Evolutionary conservation across 2,329 filamentous ascomycete species (phyloP).

Genomic region (Alternaria brassicae): DNA sequence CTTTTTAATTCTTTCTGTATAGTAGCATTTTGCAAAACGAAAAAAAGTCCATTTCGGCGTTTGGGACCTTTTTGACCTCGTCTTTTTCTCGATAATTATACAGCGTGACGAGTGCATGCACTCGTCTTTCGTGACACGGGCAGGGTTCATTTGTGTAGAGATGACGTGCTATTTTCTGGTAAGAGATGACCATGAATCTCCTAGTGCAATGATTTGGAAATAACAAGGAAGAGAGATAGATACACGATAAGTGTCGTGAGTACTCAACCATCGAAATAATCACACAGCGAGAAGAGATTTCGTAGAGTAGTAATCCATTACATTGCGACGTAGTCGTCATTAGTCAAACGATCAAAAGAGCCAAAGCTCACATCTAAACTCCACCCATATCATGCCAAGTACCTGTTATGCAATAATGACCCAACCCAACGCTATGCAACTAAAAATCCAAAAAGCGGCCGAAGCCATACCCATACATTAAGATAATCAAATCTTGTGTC

Average conservation of each 20-base stretch:
- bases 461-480: not conserved
- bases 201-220: not conserved
- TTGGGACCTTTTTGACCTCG: not conserved
- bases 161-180: no score
- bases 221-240: not conserved
- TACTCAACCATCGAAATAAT: not conserved
- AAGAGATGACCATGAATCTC: not conserved
- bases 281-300: not conserved
- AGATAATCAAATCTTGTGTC: slow-evolving; percentile 2
- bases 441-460: not conserved
- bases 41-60: slow-evolving; percentile 5
- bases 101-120: not conserved
- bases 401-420: not conserved
- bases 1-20: not conserved
- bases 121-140: not conserved
- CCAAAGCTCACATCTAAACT: not conserved
- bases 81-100: not conserved
- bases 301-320: not conserved
- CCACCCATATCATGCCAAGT: not conserved
- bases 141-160: not conserved
- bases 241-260: not conserved
- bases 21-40: not conserved
- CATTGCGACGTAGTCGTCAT: slow-evolving; percentile 9
- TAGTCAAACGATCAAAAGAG: slow-evolving; percentile 3
- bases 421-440: slow-evolving; percentile 15